A percentile compares a stretch with the other conserved stretches of the same genome.
phyloP scores from a whole-genome alignment of 169 alveolate species.

The Plasmodium malariae region DNA sequence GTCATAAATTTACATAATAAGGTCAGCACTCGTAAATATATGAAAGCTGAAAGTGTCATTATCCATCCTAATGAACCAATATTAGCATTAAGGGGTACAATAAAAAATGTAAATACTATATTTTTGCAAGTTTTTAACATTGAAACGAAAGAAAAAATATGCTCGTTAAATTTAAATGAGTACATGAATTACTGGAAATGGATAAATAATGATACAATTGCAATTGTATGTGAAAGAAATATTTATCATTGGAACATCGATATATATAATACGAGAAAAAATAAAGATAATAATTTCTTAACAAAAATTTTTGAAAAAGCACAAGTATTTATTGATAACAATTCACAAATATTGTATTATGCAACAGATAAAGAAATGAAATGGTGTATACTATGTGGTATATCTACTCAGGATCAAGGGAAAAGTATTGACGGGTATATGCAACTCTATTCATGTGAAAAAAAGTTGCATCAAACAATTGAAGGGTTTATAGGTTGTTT shows the following conservation, averaged over 20 bases:
- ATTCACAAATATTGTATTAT: slow-evolving; percentile 94
- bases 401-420: slow-evolving; percentile 92
- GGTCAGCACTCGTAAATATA: slow-evolving; percentile 91
- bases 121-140: slow-evolving; percentile 94
- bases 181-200: slow-evolving; percentile 96
- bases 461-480: slow-evolving; percentile 93
- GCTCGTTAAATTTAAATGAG: slow-evolving; percentile 93
- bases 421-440: slow-evolving; percentile 94
- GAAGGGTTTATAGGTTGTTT: slow-evolving; percentile 97
- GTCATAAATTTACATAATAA: slow-evolving; percentile 82
- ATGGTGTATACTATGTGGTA: slow-evolving; percentile 96
- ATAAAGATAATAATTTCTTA: slow-evolving; percentile 84
- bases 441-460: slow-evolving; percentile 94
- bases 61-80: slow-evolving; percentile 96
- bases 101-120: slow-evolving; percentile 78
- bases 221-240: slow-evolving; percentile 92
- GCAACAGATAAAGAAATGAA: slow-evolving; percentile 89
- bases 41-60: slow-evolving; percentile 97
- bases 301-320: slow-evolving; percentile 92
- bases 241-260: slow-evolving; percentile 94
- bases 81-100: slow-evolving; percentile 95
- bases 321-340: slow-evolving; percentile 88
- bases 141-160: slow-evolving; percentile 94
- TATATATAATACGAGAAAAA: slow-evolving; percentile 78
- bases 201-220: slow-evolving; percentile 92